These are phyloP conservation scores for Cyberlindnera lachancei DNA, from an alignment of 805 yeast species.

Conservation along the genomic window DNA sequence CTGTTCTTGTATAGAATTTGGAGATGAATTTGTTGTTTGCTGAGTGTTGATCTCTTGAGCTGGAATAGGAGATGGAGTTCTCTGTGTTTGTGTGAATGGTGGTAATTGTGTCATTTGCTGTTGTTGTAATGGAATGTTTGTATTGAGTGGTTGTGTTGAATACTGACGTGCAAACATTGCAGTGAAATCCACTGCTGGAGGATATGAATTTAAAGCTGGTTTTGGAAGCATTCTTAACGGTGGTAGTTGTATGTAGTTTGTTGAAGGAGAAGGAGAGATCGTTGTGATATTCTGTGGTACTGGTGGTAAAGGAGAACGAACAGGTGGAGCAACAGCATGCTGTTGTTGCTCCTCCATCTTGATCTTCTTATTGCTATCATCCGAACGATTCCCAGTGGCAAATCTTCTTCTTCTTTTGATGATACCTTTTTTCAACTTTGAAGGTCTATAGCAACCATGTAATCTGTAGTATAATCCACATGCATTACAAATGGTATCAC, in stretches of 20 bases:
- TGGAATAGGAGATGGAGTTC: too few relatives aligned
- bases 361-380: constrained; percentile 2
- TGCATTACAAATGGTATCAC: constrained; percentile 83
- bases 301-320: constrained; percentile 3
- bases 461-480: constrained; percentile 74
- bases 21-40: background rate
- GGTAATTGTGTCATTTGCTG: background rate
- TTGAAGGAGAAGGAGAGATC: constrained; percentile 9
- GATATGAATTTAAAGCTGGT: constrained; percentile 12
- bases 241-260: constrained; percentile 13
- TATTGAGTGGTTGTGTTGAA: constrained; percentile 1
- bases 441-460: constrained; percentile 74
- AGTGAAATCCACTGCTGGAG: constrained; percentile 35
- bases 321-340: background rate
- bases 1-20: background rate
- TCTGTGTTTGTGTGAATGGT: background rate
- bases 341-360: constrained; percentile 5
- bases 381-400: background rate
- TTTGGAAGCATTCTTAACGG: constrained; percentile 21
- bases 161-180: constrained; percentile 24
- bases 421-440: constrained; percentile 61
- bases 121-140: too few relatives aligned
- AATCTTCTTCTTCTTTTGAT: constrained; percentile 67
- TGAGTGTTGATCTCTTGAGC: too few relatives aligned
- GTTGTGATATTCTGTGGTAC: background rate